Conservation (phyloP, 345 rosid species). For the Arabidopsis suecica region DNA sequence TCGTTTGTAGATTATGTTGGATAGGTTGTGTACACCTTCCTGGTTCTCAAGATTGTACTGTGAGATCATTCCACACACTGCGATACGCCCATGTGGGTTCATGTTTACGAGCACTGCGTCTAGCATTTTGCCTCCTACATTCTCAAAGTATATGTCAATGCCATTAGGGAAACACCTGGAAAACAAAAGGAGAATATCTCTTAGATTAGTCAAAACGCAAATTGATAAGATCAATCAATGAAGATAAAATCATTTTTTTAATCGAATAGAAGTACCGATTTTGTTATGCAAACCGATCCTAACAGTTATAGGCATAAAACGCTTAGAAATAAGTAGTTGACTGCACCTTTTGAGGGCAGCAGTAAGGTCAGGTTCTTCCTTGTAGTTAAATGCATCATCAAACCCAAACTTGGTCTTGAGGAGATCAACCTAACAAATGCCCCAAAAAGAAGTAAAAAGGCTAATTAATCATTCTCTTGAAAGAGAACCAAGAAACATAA, state of each 20-base stretch:
- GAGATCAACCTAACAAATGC: conserved; percentile 57
- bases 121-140: conserved; percentile 60
- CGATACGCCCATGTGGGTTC: conserved; percentile 50
- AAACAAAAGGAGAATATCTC: background rate
- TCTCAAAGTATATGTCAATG: conserved; percentile 63
- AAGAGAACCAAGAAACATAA: background rate
- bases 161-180: conserved; percentile 50
- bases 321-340: background rate
- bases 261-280: background rate
- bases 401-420: conserved; percentile 69
- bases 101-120: conserved; percentile 63
- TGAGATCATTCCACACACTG: conserved; percentile 65
- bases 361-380: conserved; percentile 59
- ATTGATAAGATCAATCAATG: background rate
- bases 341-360: conserved; percentile 65
- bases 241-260: background rate
- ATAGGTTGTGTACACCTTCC: conserved; percentile 48
- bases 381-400: conserved; percentile 80
- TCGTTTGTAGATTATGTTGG: conserved; percentile 38
- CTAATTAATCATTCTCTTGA: conserved; percentile 3
- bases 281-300: background rate
- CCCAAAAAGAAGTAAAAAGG: background rate
- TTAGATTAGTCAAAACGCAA: background rate
- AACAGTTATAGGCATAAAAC: conserved; percentile 8
- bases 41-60: conserved; percentile 55